Base-by-base conservation (phyloP, 2,329 filamentous ascomycete genomes). In the Fusarium sarcochroum region DNA sequence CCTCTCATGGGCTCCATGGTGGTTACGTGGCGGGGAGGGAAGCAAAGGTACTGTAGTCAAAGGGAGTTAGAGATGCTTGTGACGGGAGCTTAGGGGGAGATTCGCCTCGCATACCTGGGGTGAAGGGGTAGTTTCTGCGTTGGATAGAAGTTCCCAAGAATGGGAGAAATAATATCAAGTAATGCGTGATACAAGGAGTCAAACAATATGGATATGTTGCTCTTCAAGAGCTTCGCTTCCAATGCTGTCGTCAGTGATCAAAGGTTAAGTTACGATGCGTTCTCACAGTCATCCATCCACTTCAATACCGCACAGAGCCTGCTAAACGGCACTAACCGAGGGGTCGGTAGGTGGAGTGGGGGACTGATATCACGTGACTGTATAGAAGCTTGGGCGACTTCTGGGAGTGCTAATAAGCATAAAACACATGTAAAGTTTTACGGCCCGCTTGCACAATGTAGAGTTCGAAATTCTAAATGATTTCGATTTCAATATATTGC, bases 1-100 rank as follows among this genome's bases (percentile, higher is more conserved):
- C 76, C 76, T 66, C 76, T 68, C 76, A 78, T 77, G 38, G 76
- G 69, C 38, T 78, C 76, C 76, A 78, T 78, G 23, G 56, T 68
- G 47, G 52, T 48, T 38, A 30, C 32, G 49, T 32, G 50, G 54
- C 32, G 40, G 49, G 52, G 34, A 23, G 25, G 49, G 47, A 46
- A 51, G 41, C n/a, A 38, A 37, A 58, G 35, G 54, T 62, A 20
- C 56, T 69, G 30, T 18, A 30, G 34, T 35, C 37, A 44, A 44
- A 11, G 18, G 41, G 46, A 27, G 58, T 73, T 53, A 74, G 66
- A 50, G 20, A 53, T 48, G 14, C 60, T 27, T 53, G 27, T 9
- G 27, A 30, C 34, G 42, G 23, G 35, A 53, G 30, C 27, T 47
- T 41, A 30, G 52, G 51, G 52, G 62, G 52, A 34, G 35, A 65